Base-by-base conservation (phyloP, 768 basidiomycete species). In the Macrolepiota dolichaula region DNA sequence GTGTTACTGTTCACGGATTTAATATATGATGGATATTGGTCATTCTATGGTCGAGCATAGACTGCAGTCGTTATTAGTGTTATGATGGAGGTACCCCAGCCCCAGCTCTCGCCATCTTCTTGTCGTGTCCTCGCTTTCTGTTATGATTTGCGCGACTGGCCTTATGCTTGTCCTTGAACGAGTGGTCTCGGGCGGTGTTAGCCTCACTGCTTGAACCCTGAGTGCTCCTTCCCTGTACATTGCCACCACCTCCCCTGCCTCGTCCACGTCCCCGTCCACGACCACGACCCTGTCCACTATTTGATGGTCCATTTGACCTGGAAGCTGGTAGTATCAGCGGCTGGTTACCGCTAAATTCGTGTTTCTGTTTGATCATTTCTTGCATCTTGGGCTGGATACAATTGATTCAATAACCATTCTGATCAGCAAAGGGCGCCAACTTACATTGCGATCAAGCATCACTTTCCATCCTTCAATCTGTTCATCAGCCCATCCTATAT, bases 401-500 rank as follows among this genome's bases (percentile, higher is more conserved):
- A 44, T 6, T 58, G 24, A 27, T 12, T 35, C 17, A 46, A 22
- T 15, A 12, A 27, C 17, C 15, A 24, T 25, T 9, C 29, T 47
- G 2, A 32, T 29, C 4, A 44, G 25, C 38, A n/a, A 40, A 32
- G 11, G 22, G 35, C 15, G 15, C 17, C 19, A 35, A 78, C 90
- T 63, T 67, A 96, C 95, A 68, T 96, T 88, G 65, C 89, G 77
- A 60, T 98, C 96, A 61, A 97, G 72, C 89, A 96, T 93, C 58
- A 91, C 86, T 59, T 75, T 83, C 94, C 94, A 97, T 0, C 94
- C 95, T 72, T 97, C 94, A 27, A 97, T 86, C 69, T 96, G 94
- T 65, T 89, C 89, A 67, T 97, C 86, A 10, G 71, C 76, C 86
- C 88, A 91, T 11, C 89, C 89, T 88, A 57, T 27, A 6, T 10